phyloP scores from a whole-genome alignment of 2,329 filamentous ascomycete genomes.

The Verticillium nonalfalfae region DNA sequence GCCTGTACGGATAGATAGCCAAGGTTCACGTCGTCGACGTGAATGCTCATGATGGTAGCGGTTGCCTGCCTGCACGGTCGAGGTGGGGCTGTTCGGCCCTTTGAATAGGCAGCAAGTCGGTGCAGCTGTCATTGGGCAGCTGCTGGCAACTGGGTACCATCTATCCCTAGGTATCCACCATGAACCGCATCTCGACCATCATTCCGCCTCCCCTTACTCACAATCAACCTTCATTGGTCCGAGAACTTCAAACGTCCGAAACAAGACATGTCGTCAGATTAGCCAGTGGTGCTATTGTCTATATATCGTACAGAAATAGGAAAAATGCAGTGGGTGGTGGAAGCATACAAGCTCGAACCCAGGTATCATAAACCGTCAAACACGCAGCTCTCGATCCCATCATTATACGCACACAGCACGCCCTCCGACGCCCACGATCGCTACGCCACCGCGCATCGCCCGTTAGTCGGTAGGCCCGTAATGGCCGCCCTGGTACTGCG shows the following conservation, averaged over 20 bases:
- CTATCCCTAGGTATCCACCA: background rate
- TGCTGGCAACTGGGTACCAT: background rate
- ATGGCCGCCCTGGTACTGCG: constrained; percentile 17
- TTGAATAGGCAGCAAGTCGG: too few relatives aligned
- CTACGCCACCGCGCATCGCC: background rate
- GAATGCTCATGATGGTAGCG: too few relatives aligned
- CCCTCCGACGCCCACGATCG: background rate
- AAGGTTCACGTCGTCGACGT: background rate
- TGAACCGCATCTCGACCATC: background rate
- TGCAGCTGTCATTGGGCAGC: too few relatives aligned
- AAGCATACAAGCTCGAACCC: background rate
- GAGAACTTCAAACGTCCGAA: too few relatives aligned
- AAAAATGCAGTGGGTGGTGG: background rate
- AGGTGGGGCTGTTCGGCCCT: too few relatives aligned
- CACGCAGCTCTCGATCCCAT: background rate
- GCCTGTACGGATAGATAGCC: background rate
- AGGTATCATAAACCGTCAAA: background rate
- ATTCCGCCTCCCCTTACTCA: too few relatives aligned
- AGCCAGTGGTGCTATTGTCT: background rate
- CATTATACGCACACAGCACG: background rate
- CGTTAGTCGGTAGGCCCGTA: constrained; percentile 6
- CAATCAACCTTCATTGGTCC: too few relatives aligned
- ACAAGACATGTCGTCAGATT: background rate
- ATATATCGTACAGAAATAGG: background rate
- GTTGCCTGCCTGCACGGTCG: too few relatives aligned